A percentile compares a stretch with the other conserved stretches of the same genome.
Evolutionary conservation across 176 grass and related monocot species (phyloP).

Genomic region (Thinopyrum elongatum): DNA sequence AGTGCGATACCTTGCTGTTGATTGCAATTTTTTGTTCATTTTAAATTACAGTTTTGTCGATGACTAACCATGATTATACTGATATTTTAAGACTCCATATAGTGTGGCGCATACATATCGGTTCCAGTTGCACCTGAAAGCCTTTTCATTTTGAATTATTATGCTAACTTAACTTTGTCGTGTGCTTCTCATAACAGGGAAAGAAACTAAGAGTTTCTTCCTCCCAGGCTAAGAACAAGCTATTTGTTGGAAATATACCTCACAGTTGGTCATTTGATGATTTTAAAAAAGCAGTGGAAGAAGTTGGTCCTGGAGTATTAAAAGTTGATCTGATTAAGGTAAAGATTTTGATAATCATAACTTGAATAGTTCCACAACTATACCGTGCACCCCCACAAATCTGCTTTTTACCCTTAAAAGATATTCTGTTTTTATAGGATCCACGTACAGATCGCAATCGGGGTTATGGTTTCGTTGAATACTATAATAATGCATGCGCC

Average conservation of each 20-base stretch:
- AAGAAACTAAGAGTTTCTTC: constrained; percentile 72
- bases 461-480: constrained; percentile 85
- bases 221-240: constrained; percentile 78
- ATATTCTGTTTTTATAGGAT: constrained; percentile 39
- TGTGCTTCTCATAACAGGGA: constrained; percentile 49
- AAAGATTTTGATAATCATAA: constrained; percentile 5
- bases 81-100: neutral
- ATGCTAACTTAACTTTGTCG: constrained; percentile 12
- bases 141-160: neutral
- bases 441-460: constrained; percentile 50
- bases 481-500: constrained; percentile 92
- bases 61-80: neutral
- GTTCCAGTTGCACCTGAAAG: neutral
- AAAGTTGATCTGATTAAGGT: constrained; percentile 80
- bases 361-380: constrained; percentile 15
- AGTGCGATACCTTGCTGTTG: neutral
- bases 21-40: neutral
- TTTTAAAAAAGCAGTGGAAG: constrained; percentile 60
- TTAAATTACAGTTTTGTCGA: constrained; percentile 3
- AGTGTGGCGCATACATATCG: constrained; percentile 3
- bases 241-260: constrained; percentile 94
- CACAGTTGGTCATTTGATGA: constrained; percentile 65
- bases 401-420: constrained; percentile 22
- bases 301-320: constrained; percentile 85
- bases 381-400: neutral